Evolutionary conservation across 129 eudicot genomes (phyloP), one percentile per base, ranked within the genome.

Genomic region (Helianthus tuberosus): DNA sequence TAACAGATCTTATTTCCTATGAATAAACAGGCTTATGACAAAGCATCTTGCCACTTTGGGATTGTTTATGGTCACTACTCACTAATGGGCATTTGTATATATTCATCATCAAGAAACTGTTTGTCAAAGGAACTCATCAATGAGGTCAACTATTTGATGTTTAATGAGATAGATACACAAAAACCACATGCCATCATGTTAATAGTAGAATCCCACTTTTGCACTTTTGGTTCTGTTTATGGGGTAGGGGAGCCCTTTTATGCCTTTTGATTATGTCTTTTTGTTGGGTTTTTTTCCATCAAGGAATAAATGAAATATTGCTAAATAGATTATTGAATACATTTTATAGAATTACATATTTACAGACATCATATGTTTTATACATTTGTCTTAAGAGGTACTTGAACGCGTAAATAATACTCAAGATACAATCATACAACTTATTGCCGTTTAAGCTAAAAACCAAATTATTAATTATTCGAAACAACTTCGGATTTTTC

Each of bases 121-220:
- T 51, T 10, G 77, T 59, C 78, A 60, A 68, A 77, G 64, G 38
- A 69, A 61, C 23, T 60, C 57, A 27, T 69, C 35, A 9, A 69
- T 20, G 48, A 74, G 63, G 49, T 35, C 64, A 70, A 70, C 50
- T 27, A 47, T 46, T 49, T 66, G 17, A 15, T 23, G 57, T 25
- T 61, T 32, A 60, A 51, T 53, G 54, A 66, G 17, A 69, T 55
- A 60, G 63, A 48, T 77, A 23, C 25, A 51, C 16, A 15, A 51
- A 14, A 64, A 8, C 44, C 72, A 36, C 51, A 38, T 16, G 38
- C 65, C 72, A 62, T 5, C 51, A 16, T 76, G 80, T 57, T 54
- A 60, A 77, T 77, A 60, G 69, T 60, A 51, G 29, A 69, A 69
- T 49, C 58, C 55, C 72, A 61, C 47, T 77, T 61, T 70, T 76